A percentile compares a stretch with the other conserved stretches of the same genome.
Evolutionary conservation across 305 asterid genomes (phyloP).

Genomic region (Solanum hybrid): DNA sequence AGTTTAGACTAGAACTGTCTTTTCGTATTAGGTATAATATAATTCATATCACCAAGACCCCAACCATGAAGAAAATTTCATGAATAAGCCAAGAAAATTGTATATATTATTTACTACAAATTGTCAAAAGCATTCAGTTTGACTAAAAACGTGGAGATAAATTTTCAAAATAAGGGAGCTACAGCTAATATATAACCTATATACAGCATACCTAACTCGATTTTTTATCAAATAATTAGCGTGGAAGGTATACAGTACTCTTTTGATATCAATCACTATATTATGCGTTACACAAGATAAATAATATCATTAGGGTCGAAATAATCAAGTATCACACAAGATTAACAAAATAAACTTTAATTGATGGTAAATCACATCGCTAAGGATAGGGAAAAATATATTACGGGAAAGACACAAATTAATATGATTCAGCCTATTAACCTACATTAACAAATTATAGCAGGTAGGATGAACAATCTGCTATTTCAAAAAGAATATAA

Average conservation of each 20-base stretch:
- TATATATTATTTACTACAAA: background rate
- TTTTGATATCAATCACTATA: background rate
- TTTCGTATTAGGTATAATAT: background rate
- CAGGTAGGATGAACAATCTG: background rate
- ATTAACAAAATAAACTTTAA: background rate
- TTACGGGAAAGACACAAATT: background rate
- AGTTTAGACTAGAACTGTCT: background rate
- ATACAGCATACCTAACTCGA: background rate
- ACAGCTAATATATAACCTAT: background rate
- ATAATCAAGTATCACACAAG: background rate
- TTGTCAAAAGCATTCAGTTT: background rate
- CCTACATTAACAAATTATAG: background rate
- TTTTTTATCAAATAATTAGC: background rate
- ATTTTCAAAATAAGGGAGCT: background rate
- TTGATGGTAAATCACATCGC: background rate
- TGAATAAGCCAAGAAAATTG: background rate
- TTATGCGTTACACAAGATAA: background rate
- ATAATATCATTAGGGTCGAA: background rate
- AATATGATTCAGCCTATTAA: background rate
- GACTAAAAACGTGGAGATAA: background rate
- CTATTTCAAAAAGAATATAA: background rate
- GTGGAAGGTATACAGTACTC: background rate
- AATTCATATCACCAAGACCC: background rate
- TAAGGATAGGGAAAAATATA: background rate
- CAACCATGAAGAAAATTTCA: background rate